Evolutionary conservation across 2,329 filamentous ascomycete species (phyloP).

Genomic region (Penicillium sp.): DNA sequence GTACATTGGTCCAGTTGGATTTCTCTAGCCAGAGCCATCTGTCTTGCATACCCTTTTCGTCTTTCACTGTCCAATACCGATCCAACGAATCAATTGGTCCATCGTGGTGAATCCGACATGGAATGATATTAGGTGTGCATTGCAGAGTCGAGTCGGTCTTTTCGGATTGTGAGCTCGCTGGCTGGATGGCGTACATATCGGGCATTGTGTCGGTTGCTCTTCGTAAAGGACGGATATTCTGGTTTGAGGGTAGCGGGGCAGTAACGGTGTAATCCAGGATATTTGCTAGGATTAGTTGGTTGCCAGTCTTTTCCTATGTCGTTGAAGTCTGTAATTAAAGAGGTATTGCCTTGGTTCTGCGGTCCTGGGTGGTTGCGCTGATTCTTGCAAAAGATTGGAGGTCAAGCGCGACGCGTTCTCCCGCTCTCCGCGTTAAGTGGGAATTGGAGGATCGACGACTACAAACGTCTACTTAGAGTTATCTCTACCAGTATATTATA

Average conservation of each 20-base stretch:
- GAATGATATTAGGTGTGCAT: slow-evolving; percentile 69
- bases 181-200: slow-evolving; percentile 40
- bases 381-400: slow-evolving; percentile 6
- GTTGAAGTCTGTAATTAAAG: not conserved
- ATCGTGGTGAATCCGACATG: slow-evolving; percentile 76
- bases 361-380: not conserved
- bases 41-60: slow-evolving; percentile 41
- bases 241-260: not conserved
- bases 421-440: slow-evolving; percentile 35
- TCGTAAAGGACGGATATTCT: not conserved
- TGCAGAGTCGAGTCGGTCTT: slow-evolving; percentile 31
- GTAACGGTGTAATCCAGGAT: not conserved
- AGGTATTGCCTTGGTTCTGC: not conserved
- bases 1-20: no score
- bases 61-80: slow-evolving; percentile 65
- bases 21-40: not conserved
- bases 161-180: slow-evolving; percentile 23
- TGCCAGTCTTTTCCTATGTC: not conserved
- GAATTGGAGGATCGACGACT: not conserved
- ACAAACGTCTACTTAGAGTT: not conserved
- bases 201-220: slow-evolving; percentile 14
- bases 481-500: not conserved
- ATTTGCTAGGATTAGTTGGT: not conserved
- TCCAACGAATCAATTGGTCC: slow-evolving; percentile 65
- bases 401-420: slow-evolving; percentile 32